Conservation (phyloP, 768 basidiomycete species). For the Russula earlei region DNA sequence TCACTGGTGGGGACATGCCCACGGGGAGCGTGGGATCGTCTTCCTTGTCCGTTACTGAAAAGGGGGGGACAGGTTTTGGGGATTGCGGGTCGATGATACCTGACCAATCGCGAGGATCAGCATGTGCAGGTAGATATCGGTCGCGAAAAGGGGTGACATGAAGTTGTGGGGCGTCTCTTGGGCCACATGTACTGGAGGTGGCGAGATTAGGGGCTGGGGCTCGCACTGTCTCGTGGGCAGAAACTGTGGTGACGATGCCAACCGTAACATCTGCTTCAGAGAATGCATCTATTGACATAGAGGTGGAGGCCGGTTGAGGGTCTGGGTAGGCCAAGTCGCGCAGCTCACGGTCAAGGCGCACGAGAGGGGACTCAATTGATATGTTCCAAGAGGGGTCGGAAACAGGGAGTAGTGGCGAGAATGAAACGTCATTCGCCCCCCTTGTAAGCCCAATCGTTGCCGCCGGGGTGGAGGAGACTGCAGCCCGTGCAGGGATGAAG, state of each 20-base stretch:
- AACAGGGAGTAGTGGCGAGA: neutral
- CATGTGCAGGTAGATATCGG: conserved; percentile 48
- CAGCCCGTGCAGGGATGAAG: conserved; percentile 64
- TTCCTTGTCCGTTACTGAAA: conserved; percentile 31
- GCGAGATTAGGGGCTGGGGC: neutral
- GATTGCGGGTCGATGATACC: conserved; percentile 61
- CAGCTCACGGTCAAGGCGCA: conserved; percentile 54
- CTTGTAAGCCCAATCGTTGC: conserved; percentile 18
- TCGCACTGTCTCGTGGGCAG: neutral
- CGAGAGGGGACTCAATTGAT: conserved; percentile 66
- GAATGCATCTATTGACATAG: conserved; percentile 21
- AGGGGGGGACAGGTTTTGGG: conserved; percentile 31
- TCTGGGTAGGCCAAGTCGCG: conserved; percentile 44
- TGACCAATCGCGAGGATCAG: conserved; percentile 49
- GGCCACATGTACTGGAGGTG: neutral
- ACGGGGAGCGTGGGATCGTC: conserved; percentile 41
- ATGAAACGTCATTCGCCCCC: neutral
- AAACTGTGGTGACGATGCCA: neutral
- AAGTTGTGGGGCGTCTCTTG: conserved; percentile 30
- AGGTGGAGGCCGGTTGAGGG: conserved; percentile 18
- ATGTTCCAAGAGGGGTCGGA: conserved; percentile 56
- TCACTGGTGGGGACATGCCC: conserved; percentile 48
- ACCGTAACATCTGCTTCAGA: conserved; percentile 15
- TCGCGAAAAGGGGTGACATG: conserved; percentile 51
- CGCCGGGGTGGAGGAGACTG: conserved; percentile 74